Conservation (phyloP, 1,139 yeast species). For the Nadsonia commutata region DNA sequence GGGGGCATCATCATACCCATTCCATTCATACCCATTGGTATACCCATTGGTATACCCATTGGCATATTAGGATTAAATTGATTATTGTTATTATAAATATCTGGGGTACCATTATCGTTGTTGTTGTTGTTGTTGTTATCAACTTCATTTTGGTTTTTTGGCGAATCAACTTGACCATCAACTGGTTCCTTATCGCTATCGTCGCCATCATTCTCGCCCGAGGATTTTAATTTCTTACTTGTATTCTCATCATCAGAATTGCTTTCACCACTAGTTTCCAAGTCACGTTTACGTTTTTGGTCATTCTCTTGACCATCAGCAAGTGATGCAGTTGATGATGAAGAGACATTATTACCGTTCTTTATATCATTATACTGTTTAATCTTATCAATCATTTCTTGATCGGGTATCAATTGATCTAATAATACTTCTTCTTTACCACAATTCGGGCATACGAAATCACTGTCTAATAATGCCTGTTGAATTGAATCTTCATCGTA, state of each 20-base stretch:
- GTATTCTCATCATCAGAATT: no score
- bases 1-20: not conserved
- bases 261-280: no score
- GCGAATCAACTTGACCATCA: no score
- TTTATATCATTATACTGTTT: constrained; percentile 36
- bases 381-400: constrained; percentile 40
- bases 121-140: no score
- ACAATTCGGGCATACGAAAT: constrained; percentile 86
- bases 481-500: constrained; percentile 56
- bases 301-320: no score
- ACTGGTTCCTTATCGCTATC: not conserved
- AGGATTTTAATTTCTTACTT: no score
- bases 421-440: constrained; percentile 55
- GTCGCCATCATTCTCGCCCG: not conserved
- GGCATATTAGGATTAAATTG: not conserved
- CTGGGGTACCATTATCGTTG: no score
- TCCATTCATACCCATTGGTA: not conserved
- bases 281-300: not conserved
- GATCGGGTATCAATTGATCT: constrained; percentile 53
- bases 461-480: constrained; percentile 59
- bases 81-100: not conserved
- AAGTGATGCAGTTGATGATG: no score
- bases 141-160: no score
- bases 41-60: not conserved
- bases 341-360: not conserved